Percentiles rank a stretch among this genome's conserved stretches.
These are phyloP conservation scores for Silene latifolia DNA, from an alignment of 148 eudicot genomes.

Conservation along the genomic window DNA sequence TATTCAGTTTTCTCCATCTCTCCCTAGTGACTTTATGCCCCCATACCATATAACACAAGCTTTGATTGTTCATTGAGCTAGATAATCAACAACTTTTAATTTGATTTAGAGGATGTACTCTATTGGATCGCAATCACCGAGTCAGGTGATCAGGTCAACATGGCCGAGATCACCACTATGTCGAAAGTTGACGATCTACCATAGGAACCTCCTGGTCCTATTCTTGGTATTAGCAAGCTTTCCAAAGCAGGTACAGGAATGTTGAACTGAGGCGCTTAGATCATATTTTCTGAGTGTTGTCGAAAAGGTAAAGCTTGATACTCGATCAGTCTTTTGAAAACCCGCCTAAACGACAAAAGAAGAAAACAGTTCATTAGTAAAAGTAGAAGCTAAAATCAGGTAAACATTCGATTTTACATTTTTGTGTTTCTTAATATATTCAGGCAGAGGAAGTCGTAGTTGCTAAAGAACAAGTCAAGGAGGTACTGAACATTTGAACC, in stretches of 20 bases:
- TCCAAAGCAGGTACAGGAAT: conserved; percentile 62
- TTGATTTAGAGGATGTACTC: too few relatives aligned
- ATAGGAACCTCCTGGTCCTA: conserved; percentile 96
- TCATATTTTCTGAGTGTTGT: conserved; percentile 89
- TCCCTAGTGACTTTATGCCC: too few relatives aligned
- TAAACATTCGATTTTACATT: too few relatives aligned
- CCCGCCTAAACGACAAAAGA: too few relatives aligned
- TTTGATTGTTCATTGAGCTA: too few relatives aligned
- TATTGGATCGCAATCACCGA: too few relatives aligned
- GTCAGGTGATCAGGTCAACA: conserved; percentile 39
- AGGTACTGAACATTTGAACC: conserved; percentile 41
- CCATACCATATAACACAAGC: too few relatives aligned
- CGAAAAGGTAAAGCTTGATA: conserved; percentile 49
- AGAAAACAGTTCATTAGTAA: too few relatives aligned
- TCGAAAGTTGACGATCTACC: conserved; percentile 71
- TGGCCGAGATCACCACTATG: conserved; percentile 52
- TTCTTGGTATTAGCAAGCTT: conserved; percentile 87
- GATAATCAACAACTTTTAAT: too few relatives aligned
- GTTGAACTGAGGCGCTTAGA: conserved; percentile 90
- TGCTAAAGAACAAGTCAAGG: conserved; percentile 82
- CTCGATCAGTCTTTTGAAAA: too few relatives aligned
- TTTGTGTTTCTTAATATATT: neutral
- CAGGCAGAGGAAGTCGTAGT: conserved; percentile 81
- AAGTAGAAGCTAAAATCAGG: too few relatives aligned
- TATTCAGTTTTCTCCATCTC: too few relatives aligned